Percentiles rank a stretch among this genome's conserved stretches.
phyloP scores from a whole-genome alignment of 1,284 basidiomycete genomes.

The Moesziomyces globuligerus region DNA sequence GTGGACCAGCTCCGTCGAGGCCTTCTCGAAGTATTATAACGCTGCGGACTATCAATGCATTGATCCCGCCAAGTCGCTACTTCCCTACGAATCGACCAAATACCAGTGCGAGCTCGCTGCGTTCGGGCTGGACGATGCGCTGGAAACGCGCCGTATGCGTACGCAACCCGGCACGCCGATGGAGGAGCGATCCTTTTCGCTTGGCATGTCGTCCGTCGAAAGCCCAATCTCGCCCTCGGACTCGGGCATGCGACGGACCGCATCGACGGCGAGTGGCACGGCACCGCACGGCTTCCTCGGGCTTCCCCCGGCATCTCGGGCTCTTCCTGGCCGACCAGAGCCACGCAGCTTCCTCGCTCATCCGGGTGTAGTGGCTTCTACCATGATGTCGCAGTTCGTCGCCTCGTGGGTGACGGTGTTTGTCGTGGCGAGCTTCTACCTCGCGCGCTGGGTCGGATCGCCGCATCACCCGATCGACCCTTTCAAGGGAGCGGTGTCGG shows the following conservation, averaged over 20 bases:
- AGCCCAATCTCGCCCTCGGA: not conserved
- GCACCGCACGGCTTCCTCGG: slow-evolving; percentile 36
- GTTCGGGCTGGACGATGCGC: slow-evolving; percentile 60
- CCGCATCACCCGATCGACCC: slow-evolving; percentile 64
- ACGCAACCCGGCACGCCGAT: slow-evolving; percentile 51
- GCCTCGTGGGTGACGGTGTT: slow-evolving; percentile 48
- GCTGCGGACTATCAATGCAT: slow-evolving; percentile 63
- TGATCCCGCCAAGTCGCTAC: slow-evolving; percentile 39
- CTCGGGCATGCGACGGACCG: slow-evolving; percentile 19
- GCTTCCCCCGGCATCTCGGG: slow-evolving; percentile 31
- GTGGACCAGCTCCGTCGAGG: slow-evolving; percentile 67
- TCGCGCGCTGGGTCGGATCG: slow-evolving; percentile 63
- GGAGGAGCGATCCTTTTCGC: slow-evolving; percentile 31
- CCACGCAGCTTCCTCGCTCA: slow-evolving; percentile 62
- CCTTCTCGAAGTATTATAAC: slow-evolving; percentile 58
- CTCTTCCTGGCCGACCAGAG: slow-evolving; percentile 33
- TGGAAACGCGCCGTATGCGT: slow-evolving; percentile 45
- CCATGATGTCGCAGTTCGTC: slow-evolving; percentile 65
- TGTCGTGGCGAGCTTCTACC: slow-evolving; percentile 61
- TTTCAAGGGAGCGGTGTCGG: slow-evolving; percentile 66
- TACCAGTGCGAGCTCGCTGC: slow-evolving; percentile 67
- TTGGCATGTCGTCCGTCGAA: slow-evolving; percentile 22
- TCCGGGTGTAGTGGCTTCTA: slow-evolving; percentile 66
- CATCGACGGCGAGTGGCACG: slow-evolving; percentile 30
- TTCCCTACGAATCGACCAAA: slow-evolving; percentile 66